These are phyloP conservation scores for Arthrinium phaeospermum DNA, from an alignment of 2,329 filamentous ascomycete species.

Conservation along the genomic window DNA sequence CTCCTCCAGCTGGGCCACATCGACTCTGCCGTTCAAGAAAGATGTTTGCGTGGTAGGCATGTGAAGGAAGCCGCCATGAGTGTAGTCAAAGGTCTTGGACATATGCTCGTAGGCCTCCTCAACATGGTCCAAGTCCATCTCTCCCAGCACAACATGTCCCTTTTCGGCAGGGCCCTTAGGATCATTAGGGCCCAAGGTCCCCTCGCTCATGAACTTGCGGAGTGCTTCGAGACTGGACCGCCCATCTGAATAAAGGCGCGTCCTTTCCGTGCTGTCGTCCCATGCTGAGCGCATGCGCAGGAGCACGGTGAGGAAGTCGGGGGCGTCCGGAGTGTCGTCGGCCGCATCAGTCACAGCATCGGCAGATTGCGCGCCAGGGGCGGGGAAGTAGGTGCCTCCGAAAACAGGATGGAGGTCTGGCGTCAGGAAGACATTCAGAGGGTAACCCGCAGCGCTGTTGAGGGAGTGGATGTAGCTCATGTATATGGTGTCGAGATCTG, in stretches of 20 bases:
- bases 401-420: slow-evolving; percentile 93
- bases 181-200: slow-evolving; percentile 62
- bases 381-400: slow-evolving; percentile 95
- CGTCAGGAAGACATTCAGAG: slow-evolving; percentile 94
- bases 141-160: slow-evolving; percentile 23
- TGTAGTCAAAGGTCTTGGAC: slow-evolving; percentile 76
- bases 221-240: slow-evolving; percentile 82
- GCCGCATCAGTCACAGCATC: slow-evolving; percentile 41
- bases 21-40: slow-evolving; percentile 53
- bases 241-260: slow-evolving; percentile 72
- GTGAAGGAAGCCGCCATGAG: slow-evolving; percentile 79
- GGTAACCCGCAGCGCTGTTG: slow-evolving; percentile 90
- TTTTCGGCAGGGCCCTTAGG: slow-evolving; percentile 25
- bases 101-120: slow-evolving; percentile 90
- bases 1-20: slow-evolving; percentile 90
- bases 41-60: slow-evolving; percentile 20
- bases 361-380: slow-evolving; percentile 62
- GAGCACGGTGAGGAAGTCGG: slow-evolving; percentile 84
- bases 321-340: slow-evolving; percentile 61
- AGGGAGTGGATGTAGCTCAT: slow-evolving; percentile 98
- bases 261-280: slow-evolving; percentile 83
- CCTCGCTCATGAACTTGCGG: slow-evolving; percentile 87
- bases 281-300: slow-evolving; percentile 73
- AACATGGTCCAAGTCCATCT: slow-evolving; percentile 83
- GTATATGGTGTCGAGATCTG: slow-evolving; percentile 93